Conservation (phyloP, 257 asterid genomes). For the Pogostemon cablin region DNA sequence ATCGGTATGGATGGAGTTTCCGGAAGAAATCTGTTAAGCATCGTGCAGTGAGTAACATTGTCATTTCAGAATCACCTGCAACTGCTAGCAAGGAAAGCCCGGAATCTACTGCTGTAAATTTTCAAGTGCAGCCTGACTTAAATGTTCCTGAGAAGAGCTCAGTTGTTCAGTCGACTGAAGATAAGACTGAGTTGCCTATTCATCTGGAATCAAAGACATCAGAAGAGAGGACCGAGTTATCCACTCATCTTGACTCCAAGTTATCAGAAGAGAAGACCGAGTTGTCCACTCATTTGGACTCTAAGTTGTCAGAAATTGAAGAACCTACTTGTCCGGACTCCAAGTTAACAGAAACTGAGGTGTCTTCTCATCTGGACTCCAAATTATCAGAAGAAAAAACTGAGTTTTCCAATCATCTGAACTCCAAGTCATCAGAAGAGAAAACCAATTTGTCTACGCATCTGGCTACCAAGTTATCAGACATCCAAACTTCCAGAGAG, state of each 20-base stretch:
- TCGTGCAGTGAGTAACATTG: constrained; percentile 73
- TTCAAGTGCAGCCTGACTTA: constrained; percentile 52
- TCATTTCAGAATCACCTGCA: constrained; percentile 57
- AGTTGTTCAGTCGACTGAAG: constrained; percentile 50
- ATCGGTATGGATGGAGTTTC: constrained; percentile 88
- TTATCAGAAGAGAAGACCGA: constrained; percentile 53
- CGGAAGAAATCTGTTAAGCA: constrained; percentile 84
- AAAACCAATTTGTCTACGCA: background rate
- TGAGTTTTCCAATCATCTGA: background rate
- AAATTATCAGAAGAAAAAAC: background rate
- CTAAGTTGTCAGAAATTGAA: background rate
- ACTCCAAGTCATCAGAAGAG: background rate
- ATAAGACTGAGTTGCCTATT: constrained; percentile 34
- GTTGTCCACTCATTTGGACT: constrained; percentile 29
- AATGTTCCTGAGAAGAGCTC: constrained; percentile 49
- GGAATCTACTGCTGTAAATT: constrained; percentile 48
- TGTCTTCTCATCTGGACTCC: background rate
- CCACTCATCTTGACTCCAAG: background rate
- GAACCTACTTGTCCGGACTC: background rate
- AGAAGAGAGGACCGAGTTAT: background rate
- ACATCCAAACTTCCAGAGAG: constrained; percentile 35
- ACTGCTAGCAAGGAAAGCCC: constrained; percentile 58
- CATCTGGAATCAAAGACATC: no score
- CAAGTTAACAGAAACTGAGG: background rate
- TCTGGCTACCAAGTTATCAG: constrained; percentile 20